Evolutionary conservation across 768 basidiomycete genomes (phyloP).

Genomic region (Amanita inopinata): DNA sequence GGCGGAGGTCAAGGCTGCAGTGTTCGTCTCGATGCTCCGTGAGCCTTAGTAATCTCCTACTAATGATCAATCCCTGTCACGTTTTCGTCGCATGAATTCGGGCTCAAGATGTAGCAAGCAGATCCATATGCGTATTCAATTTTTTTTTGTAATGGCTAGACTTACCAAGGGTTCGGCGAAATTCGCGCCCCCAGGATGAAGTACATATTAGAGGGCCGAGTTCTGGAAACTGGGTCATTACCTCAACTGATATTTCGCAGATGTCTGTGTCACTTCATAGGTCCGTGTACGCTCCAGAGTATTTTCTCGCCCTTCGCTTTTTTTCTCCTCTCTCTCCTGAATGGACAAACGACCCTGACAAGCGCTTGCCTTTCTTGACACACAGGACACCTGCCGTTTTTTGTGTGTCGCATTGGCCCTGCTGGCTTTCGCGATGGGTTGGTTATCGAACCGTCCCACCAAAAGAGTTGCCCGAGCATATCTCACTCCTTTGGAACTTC

Average conservation of each 20-base stretch:
- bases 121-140: too few species aligned
- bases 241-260: not conserved
- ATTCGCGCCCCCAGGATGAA: too few species aligned
- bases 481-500: constrained; percentile 44
- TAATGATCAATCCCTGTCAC: too few species aligned
- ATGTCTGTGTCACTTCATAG: constrained; percentile 2
- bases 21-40: too few species aligned
- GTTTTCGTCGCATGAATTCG: too few species aligned
- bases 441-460: constrained; percentile 30
- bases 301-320: not conserved
- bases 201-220: not conserved
- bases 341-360: too few species aligned
- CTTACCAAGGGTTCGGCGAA: too few species aligned
- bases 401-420: constrained; percentile 15
- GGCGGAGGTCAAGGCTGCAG: too few species aligned
- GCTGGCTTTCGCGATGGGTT: constrained; percentile 31
- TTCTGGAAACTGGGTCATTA: not conserved
- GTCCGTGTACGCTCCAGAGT: not conserved
- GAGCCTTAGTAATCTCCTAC: too few species aligned
- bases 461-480: constrained; percentile 22
- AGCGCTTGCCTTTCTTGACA: not conserved
- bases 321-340: too few species aligned
- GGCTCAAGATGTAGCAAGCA: too few species aligned
- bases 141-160: too few species aligned
- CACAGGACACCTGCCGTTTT: not conserved